Percentiles rank a stretch among this genome's conserved stretches.
These are phyloP conservation scores for Cladophialophora exuberans DNA, from an alignment of 2,329 filamentous ascomycete species.

Conservation along the genomic window DNA sequence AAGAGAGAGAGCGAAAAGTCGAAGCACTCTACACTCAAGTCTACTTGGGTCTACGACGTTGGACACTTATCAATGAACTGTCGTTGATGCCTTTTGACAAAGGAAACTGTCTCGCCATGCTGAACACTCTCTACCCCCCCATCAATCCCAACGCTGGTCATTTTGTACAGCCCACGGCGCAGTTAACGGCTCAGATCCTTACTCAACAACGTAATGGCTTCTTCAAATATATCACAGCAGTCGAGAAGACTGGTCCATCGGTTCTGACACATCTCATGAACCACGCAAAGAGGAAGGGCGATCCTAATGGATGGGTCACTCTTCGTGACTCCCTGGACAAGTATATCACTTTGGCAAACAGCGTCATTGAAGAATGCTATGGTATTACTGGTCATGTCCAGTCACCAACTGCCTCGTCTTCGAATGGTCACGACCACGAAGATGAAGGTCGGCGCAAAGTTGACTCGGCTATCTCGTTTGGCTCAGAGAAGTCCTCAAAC, in stretches of 20 bases:
- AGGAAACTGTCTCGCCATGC: slow-evolving; percentile 67
- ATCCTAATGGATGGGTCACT: slow-evolving; percentile 60
- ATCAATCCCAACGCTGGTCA: slow-evolving; percentile 42
- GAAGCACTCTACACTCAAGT: slow-evolving; percentile 63
- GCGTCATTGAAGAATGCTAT: slow-evolving; percentile 63
- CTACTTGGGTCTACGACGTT: slow-evolving; percentile 65
- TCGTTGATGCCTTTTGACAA: slow-evolving; percentile 65
- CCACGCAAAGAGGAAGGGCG: slow-evolving; percentile 55
- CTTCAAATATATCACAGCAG: slow-evolving; percentile 63
- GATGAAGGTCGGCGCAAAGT: slow-evolving; percentile 55
- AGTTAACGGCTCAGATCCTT: slow-evolving; percentile 56
- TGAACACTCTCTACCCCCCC: slow-evolving; percentile 69
- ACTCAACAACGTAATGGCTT: slow-evolving; percentile 63
- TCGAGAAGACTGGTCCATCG: slow-evolving; percentile 59
- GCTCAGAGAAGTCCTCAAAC: slow-evolving; percentile 43
- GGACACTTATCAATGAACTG: slow-evolving; percentile 69
- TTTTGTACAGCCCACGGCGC: slow-evolving; percentile 52
- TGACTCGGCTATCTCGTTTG: slow-evolving; percentile 67
- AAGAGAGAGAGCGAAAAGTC: slow-evolving; percentile 55
- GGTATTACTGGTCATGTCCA: slow-evolving; percentile 51
- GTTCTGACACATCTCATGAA: slow-evolving; percentile 58
- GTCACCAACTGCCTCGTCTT: slow-evolving; percentile 30
- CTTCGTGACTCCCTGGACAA: slow-evolving; percentile 56
- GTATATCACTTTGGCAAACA: slow-evolving; percentile 62
- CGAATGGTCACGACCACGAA: slow-evolving; percentile 37